Evolutionary conservation across 2,329 filamentous ascomycete species (phyloP).

Genomic region (Colletotrichum magnum): DNA sequence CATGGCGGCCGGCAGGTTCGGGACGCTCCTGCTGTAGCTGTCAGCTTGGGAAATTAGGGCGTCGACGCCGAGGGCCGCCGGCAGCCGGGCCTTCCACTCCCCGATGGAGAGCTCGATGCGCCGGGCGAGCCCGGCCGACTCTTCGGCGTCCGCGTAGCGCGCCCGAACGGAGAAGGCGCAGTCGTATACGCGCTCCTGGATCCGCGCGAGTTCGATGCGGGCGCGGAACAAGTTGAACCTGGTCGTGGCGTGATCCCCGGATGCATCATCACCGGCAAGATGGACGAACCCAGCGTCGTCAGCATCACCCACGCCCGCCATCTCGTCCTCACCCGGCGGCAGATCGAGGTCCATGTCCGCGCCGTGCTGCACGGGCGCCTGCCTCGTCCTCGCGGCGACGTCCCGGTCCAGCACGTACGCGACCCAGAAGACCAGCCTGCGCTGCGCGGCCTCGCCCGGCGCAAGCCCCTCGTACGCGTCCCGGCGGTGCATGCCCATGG

Average conservation of each 20-base stretch:
- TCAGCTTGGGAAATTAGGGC: not conserved
- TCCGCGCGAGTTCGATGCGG: not conserved
- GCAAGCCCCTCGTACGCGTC: not conserved
- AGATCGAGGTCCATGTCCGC: not conserved
- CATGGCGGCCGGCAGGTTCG: not conserved
- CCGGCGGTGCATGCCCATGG: slow-evolving; percentile 10
- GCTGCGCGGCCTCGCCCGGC: not conserved
- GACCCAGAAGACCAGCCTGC: slow-evolving; percentile 15
- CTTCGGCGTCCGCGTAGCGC: slow-evolving; percentile 39
- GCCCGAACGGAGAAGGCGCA: not conserved
- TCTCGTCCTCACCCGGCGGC: not conserved
- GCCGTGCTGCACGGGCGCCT: slow-evolving; percentile 2
- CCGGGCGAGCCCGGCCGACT: not conserved
- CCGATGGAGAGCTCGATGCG: not conserved
- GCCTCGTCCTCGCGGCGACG: not conserved
- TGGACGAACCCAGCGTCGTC: not conserved
- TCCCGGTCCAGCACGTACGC: slow-evolving; percentile 12
- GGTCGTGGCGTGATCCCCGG: not conserved
- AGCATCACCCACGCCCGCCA: not conserved
- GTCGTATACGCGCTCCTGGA: not conserved
- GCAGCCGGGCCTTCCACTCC: not conserved
- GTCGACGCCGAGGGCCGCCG: not conserved
- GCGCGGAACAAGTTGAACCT: not conserved
- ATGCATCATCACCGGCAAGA: not conserved
- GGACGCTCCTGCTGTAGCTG: not conserved